Percentiles rank a stretch among this genome's conserved stretches.
phyloP scores from a whole-genome alignment of 352 stramenopile species.

The Phytophthora parvispora region DNA sequence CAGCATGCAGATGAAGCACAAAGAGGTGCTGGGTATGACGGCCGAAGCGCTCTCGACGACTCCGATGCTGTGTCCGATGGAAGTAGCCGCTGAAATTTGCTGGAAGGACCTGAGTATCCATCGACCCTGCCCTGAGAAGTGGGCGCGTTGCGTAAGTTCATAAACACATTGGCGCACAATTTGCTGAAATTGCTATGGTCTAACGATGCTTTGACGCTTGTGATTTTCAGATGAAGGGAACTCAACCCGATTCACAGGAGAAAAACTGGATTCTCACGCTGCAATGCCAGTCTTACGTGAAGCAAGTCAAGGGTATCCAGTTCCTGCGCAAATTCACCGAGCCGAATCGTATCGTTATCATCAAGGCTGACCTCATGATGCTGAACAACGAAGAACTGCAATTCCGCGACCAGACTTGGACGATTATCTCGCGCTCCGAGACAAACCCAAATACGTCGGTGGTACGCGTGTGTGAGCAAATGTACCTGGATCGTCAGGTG shows the following conservation, averaged over 20 bases:
- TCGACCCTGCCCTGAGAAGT: slow-evolving; percentile 34
- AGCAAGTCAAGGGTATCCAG: slow-evolving; percentile 33
- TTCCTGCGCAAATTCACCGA: slow-evolving; percentile 37
- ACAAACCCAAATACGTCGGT: slow-evolving; percentile 20
- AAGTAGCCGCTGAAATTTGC: slow-evolving; percentile 15
- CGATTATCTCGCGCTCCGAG: slow-evolving; percentile 24
- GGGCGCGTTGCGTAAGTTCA: slow-evolving; percentile 17
- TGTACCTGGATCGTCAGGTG: slow-evolving; percentile 28
- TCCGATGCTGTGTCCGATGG: slow-evolving; percentile 24
- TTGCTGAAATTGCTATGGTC: background rate
- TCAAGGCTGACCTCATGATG: slow-evolving; percentile 27
- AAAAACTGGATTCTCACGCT: slow-evolving; percentile 39
- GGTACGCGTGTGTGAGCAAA: slow-evolving; percentile 34
- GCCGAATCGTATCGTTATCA: slow-evolving; percentile 34
- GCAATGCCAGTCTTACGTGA: slow-evolving; percentile 16
- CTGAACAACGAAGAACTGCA: slow-evolving; percentile 29
- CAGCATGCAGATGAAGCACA: slow-evolving; percentile 24
- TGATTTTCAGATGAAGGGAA: slow-evolving; percentile 16
- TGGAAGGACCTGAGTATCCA: slow-evolving; percentile 33
- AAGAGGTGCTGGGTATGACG: slow-evolving; percentile 3
- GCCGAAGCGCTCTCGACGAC: slow-evolving; percentile 29
- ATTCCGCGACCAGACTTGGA: slow-evolving; percentile 38
- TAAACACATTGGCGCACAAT: background rate
- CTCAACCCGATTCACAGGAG: slow-evolving; percentile 23
- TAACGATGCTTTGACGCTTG: too few relatives aligned